Percentiles rank a stretch among this genome's conserved stretches.
phyloP scores from a whole-genome alignment of 768 basidiomycete genomes.

The Sutorius australiensis region DNA sequence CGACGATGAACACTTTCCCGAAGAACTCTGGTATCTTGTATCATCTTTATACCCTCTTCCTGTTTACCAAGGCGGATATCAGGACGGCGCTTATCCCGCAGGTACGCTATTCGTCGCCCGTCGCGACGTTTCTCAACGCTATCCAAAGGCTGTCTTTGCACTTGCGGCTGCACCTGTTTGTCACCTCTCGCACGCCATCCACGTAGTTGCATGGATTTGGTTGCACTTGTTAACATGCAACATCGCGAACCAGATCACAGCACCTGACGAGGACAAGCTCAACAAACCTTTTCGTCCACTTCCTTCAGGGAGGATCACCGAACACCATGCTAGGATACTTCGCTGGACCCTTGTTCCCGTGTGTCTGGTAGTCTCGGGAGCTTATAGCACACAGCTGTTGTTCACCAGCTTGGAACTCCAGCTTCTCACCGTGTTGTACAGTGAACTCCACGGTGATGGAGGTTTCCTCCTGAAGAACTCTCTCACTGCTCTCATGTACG shows the following conservation, averaged over 20 bases:
- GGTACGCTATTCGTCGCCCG: constrained; percentile 2
- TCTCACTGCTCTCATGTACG: constrained; percentile 32
- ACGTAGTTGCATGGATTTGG: constrained; percentile 39
- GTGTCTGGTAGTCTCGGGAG: constrained; percentile 31
- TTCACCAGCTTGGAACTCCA: constrained; percentile 26
- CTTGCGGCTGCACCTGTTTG: constrained; percentile 21
- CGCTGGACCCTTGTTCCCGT: constrained; percentile 33
- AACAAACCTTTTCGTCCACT: constrained; percentile 44
- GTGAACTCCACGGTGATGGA: constrained; percentile 28
- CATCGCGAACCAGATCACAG: constrained; percentile 38
- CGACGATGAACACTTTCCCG: neutral
- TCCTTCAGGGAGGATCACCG: constrained; percentile 38
- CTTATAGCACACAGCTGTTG: constrained; percentile 28
- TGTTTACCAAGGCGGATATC: constrained; percentile 24
- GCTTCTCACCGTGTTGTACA: constrained; percentile 31
- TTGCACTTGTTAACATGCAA: constrained; percentile 39
- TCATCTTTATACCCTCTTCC: constrained; percentile 20
- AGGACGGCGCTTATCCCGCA: constrained; percentile 16
- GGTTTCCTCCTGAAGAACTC: constrained; percentile 31
- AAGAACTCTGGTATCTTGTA: neutral
- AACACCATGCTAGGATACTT: constrained; percentile 30
- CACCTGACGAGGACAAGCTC: constrained; percentile 36
- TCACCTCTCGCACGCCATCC: constrained; percentile 9
- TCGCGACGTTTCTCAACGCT: neutral
- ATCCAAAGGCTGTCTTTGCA: constrained; percentile 30